Percentiles rank a stretch among this genome's conserved stretches.
Conservation (phyloP, 2,329 filamentous ascomycete genomes). For the Microdochium bolleyi region DNA sequence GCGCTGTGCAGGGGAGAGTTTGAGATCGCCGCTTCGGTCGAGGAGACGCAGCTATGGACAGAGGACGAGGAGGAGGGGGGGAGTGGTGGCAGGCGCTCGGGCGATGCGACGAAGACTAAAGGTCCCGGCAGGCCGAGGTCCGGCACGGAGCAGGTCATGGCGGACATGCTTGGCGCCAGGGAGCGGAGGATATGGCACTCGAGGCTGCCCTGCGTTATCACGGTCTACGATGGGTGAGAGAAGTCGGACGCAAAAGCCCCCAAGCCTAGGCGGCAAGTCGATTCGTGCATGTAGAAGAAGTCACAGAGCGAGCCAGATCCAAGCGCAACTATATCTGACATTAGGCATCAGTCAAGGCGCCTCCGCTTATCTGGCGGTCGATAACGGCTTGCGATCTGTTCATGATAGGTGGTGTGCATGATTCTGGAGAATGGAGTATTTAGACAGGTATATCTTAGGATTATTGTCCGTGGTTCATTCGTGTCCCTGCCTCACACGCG, state of each 20-base stretch:
- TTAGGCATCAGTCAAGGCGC: too few species aligned
- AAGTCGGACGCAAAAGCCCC: neutral
- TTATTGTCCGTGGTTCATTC: too few species aligned
- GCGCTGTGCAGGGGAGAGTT: slow-evolving; percentile 74
- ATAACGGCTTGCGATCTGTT: too few species aligned
- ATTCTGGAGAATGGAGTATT: too few species aligned
- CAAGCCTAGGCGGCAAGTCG: too few species aligned
- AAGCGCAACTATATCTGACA: too few species aligned
- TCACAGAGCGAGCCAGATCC: too few species aligned
- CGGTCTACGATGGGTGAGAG: slow-evolving; percentile 34
- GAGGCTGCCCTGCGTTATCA: slow-evolving; percentile 46
- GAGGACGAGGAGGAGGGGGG: slow-evolving; percentile 19
- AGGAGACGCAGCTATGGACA: slow-evolving; percentile 60
- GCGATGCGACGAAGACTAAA: slow-evolving; percentile 20
- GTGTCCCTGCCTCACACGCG: too few species aligned
- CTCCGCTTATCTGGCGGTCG: too few species aligned
- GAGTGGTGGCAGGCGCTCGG: slow-evolving; percentile 10
- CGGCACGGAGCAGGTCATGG: slow-evolving; percentile 49
- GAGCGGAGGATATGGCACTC: slow-evolving; percentile 60
- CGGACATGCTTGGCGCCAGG: slow-evolving; percentile 48
- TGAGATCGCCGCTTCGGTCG: slow-evolving; percentile 71
- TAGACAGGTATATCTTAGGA: too few species aligned
- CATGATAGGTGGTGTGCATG: too few species aligned
- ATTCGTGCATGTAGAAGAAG: too few species aligned
- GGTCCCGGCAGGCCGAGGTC: slow-evolving; percentile 21